Evolutionary conservation across 2,329 filamentous ascomycete genomes (phyloP).

Genomic region (Colletotrichum sp.): DNA sequence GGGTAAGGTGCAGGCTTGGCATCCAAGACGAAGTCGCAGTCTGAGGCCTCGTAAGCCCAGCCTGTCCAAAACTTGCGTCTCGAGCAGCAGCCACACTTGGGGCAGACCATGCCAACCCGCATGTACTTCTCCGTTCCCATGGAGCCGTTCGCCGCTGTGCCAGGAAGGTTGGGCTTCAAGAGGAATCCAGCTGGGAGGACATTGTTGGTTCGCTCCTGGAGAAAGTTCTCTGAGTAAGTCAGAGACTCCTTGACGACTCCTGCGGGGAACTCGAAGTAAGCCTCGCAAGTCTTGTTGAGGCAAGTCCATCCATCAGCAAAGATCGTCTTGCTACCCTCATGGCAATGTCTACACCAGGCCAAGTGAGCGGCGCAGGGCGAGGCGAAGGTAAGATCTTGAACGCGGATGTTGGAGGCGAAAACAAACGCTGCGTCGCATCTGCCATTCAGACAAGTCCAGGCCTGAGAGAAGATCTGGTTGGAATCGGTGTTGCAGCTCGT

Average conservation of each 20-base stretch:
- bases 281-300: conserved; percentile 42
- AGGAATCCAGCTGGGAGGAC: conserved; percentile 33
- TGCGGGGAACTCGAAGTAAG: conserved; percentile 52
- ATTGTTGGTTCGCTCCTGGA: conserved; percentile 57
- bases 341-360: conserved; percentile 39
- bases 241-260: conserved; percentile 35
- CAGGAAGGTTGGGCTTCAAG: conserved; percentile 41
- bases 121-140: conserved; percentile 53
- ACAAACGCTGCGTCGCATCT: conserved; percentile 16
- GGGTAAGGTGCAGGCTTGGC: conserved; percentile 29
- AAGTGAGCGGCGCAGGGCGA: neutral
- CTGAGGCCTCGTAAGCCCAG: conserved; percentile 63
- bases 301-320: conserved; percentile 36
- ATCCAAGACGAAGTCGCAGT: conserved; percentile 52
- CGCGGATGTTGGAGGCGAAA: neutral
- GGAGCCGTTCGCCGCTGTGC: conserved; percentile 36
- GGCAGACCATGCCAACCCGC: conserved; percentile 71
- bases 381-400: conserved; percentile 10
- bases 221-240: conserved; percentile 61
- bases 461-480: conserved; percentile 38
- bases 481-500: conserved; percentile 40
- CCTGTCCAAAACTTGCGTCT: conserved; percentile 64
- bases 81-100: conserved; percentile 65
- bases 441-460: conserved; percentile 34
- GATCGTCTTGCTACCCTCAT: conserved; percentile 37